Base-by-base conservation (phyloP, 768 basidiomycete genomes). In the Lactifluus rugatus region DNA sequence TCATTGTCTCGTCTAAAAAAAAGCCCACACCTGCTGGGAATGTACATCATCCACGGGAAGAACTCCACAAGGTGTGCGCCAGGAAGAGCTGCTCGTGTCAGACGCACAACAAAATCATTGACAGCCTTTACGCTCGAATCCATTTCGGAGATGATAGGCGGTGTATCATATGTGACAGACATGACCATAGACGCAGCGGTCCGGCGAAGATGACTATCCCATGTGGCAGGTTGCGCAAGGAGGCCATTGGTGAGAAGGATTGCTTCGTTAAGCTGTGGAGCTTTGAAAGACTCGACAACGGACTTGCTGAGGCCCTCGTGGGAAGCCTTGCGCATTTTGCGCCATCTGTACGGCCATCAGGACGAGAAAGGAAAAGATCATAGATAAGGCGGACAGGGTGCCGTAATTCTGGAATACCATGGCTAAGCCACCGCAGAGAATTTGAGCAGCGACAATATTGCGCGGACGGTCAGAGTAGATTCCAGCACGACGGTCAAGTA, bases 401-500 rank as follows among this genome's bases (percentile, higher is more conserved):
- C 61, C 61, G 21, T 62, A 54, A 45, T 56, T 48, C 21, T 52
- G 54, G 13, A 63, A 62, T 31, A 52, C 62, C 28, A 63, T 32
- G 13, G 52, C 56, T 25, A 54, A 32, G 10, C 62, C 62, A 5
- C 62, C 62, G 5, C 55, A 58, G 21, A 52, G 44, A 11, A 63
- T 63, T 42, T 58, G 47, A 41, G 51, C 54, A 26, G 61, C 55
- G 21, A 62, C 58, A 21, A 62, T 61, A 41, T 61, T 60, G 19
- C 54, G 62, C 7, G 62, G 59, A 16, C 62, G 53, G 25, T 56
- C 62, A 19, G 62, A 62, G 47, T 62, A 62, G 11, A 61, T 62
- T 19, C 49, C 54, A 0, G 62, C 53, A 17, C 62, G 48, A 19
- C 62, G 62, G 34, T 67, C 68, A 7, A 67, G 60, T 19, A 69